Evolutionary conservation across 768 basidiomycete genomes (phyloP), one percentile per base, ranked within the genome.

Genomic region (Hirschioporus abietinus): DNA sequence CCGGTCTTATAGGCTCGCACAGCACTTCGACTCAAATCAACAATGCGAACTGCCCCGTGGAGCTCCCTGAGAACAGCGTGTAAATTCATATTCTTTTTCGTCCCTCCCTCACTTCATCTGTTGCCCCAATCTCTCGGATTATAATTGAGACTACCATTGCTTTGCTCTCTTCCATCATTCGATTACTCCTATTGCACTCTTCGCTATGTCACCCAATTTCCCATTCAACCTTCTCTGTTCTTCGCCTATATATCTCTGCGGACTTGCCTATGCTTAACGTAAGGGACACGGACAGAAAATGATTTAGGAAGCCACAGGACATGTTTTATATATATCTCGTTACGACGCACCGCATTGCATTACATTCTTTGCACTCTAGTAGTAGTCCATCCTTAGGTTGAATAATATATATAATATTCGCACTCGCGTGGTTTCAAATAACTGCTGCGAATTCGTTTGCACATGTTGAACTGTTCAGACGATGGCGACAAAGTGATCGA

Each of bases 1-100:
- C 81, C 17, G 94, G 94, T 17, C 81, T 95, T 35, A 77, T 83
- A 35, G 78, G 80, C n/a, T 81, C 79, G 4, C 82, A 80, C 52
- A 74, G 74, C 12, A 80, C 88, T 3, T 85, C 88, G 0, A 85
- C 86, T 0, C 81, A 84, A 67, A 81, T 91, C 42, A 75, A 82
- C 9, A 78, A 84, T 70, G 92, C 87, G 0, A 78, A 82, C 26
- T 92, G 90, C 69, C 94, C 93, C 0, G 83, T 90, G 67, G 84
- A 91, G 71, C 80, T 93, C 0, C 73, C 89, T 6, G 70, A 78
- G 3, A 84, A 79, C 70, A 80, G 84, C 63, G 82, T 73, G 35
- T 91, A 79, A 80, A 35, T 59, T 52, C 42, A 7, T 36, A 36
- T 52, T 20, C 42, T 15, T 52, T 52, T 36, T 36, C 15, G 35